Percentiles rank a stretch among this genome's conserved stretches.
Conservation (phyloP, 305 asterid species). For the Rubia peregrina region DNA sequence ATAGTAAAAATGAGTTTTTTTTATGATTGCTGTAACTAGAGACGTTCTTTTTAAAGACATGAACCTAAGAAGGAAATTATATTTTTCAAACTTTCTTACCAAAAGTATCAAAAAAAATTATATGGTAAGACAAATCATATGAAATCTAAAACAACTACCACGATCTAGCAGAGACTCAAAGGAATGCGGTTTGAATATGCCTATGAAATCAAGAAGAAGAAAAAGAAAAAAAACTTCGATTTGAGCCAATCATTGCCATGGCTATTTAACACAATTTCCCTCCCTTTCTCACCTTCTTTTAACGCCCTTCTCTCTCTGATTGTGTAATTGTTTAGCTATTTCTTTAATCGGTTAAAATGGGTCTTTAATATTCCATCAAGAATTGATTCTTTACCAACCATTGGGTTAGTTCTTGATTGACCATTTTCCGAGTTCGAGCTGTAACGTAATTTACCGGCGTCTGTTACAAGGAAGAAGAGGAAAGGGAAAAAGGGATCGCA, state of each 20-base stretch:
- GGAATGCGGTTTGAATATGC: background rate
- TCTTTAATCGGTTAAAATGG: background rate
- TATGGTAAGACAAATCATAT: too few species aligned
- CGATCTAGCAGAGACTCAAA: background rate
- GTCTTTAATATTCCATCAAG: conserved; percentile 7
- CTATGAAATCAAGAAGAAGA: background rate
- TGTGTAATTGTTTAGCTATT: background rate
- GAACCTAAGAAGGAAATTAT: too few species aligned
- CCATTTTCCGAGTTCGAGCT: conserved; percentile 14
- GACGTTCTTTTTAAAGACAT: too few species aligned
- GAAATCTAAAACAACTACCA: too few species aligned
- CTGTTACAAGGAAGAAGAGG: conserved; percentile 20
- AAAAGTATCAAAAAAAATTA: too few species aligned
- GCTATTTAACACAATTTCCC: conserved; percentile 15
- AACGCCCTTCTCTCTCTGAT: background rate
- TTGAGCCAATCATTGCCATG: background rate
- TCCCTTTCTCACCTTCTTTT: conserved; percentile 12
- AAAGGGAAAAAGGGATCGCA: conserved; percentile 22
- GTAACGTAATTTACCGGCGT: conserved; percentile 21
- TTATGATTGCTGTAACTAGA: too few species aligned
- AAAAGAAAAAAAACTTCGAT: background rate
- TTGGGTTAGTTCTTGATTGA: conserved; percentile 14
- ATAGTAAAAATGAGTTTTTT: too few species aligned
- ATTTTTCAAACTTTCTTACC: too few species aligned
- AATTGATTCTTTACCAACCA: conserved; percentile 23